These are phyloP conservation scores for Candida tunisiensis DNA, from an alignment of 1,139 yeast species.

Conservation along the genomic window DNA sequence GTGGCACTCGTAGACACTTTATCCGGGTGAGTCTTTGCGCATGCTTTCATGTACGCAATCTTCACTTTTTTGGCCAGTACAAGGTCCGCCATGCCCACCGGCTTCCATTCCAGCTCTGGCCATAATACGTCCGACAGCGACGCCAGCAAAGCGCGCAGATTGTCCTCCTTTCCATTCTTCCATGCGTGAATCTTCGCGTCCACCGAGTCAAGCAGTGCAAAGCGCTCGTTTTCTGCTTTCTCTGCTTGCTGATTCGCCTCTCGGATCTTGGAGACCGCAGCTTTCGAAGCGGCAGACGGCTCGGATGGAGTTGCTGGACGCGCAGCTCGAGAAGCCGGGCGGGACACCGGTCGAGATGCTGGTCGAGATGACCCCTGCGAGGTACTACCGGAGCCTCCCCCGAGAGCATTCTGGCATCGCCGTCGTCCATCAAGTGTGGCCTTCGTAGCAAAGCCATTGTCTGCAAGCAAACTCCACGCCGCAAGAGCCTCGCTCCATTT, in stretches of 20 bases:
- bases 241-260: constrained; percentile 32
- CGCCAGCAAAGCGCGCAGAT: constrained; percentile 56
- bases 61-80: constrained; percentile 89
- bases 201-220: constrained; percentile 43
- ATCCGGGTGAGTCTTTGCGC: constrained; percentile 88
- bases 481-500: constrained; percentile 44
- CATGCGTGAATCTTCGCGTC: constrained; percentile 39
- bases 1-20: constrained; percentile 42
- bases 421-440: constrained; percentile 66
- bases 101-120: constrained; percentile 46
- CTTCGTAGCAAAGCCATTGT: constrained; percentile 49
- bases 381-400: constrained; percentile 9
- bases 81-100: constrained; percentile 51
- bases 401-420: constrained; percentile 51
- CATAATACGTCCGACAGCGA: constrained; percentile 49
- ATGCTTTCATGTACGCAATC: constrained; percentile 79
- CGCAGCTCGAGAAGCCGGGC: constrained; percentile 6
- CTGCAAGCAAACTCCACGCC: constrained; percentile 43
- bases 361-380: too few relatives aligned
- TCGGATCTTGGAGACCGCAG: constrained; percentile 30
- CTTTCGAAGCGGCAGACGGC: constrained; percentile 19
- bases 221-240: constrained; percentile 36
- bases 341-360: too few relatives aligned
- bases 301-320: constrained; percentile 9
- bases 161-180: constrained; percentile 63